Evolutionary conservation across 169 alveolate species (phyloP), one percentile per base, ranked within the genome.

Genomic region (Cryptosporidium parvum): DNA sequence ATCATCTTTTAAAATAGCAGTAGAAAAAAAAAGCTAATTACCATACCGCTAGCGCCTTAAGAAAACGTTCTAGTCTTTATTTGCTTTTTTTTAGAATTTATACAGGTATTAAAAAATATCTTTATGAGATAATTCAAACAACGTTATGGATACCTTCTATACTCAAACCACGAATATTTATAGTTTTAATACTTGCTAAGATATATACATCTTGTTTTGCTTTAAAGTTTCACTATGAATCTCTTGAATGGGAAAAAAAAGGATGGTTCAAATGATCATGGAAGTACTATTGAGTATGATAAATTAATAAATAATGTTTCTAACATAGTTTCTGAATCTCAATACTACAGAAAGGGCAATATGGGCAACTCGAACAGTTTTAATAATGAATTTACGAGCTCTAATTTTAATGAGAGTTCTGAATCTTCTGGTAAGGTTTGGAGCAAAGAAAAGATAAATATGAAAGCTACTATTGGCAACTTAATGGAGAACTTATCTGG

Each of bases 361-460:
- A 21, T 23, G 44, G 33, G 0, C 29, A 23, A 7, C 4, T 14
- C n/a, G 4, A 26, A 1, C 18, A 31, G 33, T 59, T 31, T 7
- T 37, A 29, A 29, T 21, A 21, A 16, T 2, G 23, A 31, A 5
- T 31, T 52, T 16, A 37, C 33, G 10, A 26, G 42, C 39, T 80
- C 89, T 44, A 80, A 65, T 80, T 37, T 35, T 8, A n/a, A 7
- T 18, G 89, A 80, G 3, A 12, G 29, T 42, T 42, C 89, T 0
- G 89, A 80, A 67, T n/a, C 59, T 31, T 26, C 35, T 8, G 89
- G 56, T 9, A 80, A 44, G 44, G 75, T 80, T 42, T 80, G 89
- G 89, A 80, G 35, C 1, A 80, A 80, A 44, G 84, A 70, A 2
- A n/a, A 80, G 29, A 23, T 80, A n/a, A 42, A 80, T 44, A 80